These are phyloP conservation scores for Annulohypoxylon stygium DNA, from an alignment of 495 filamentous ascomycete genomes.

Conservation along the genomic window DNA sequence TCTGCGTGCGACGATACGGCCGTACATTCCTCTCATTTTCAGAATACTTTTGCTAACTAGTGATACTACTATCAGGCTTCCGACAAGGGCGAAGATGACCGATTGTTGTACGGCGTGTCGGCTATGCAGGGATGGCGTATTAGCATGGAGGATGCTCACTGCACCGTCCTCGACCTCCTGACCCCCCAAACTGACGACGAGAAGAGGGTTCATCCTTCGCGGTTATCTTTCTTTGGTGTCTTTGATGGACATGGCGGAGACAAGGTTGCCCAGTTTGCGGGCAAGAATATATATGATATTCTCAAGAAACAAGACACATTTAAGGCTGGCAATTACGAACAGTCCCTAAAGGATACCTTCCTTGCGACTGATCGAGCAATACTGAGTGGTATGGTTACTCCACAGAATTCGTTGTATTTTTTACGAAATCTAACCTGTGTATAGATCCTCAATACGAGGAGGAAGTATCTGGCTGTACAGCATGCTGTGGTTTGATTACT, in stretches of 20 bases:
- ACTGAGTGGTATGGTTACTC: conserved; percentile 77
- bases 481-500: conserved; percentile 88
- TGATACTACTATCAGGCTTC: conserved; percentile 72
- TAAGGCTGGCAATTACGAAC: conserved; percentile 89
- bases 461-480: conserved; percentile 97
- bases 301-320: conserved; percentile 94
- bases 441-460: conserved; percentile 96
- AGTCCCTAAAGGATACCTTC: conserved; percentile 97
- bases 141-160: conserved; percentile 98
- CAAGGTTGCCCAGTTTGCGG: conserved; percentile 93
- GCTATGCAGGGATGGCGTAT: conserved; percentile 99
- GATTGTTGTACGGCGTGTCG: conserved; percentile 91
- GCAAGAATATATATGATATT: conserved; percentile 93
- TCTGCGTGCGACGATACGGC: conserved; percentile 33
- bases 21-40: background rate
- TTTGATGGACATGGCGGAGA: conserved; percentile 98
- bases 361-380: conserved; percentile 96
- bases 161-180: conserved; percentile 87
- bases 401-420: conserved; percentile 5
- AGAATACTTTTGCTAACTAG: conserved; percentile 21
- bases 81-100: conserved; percentile 90
- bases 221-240: conserved; percentile 95
- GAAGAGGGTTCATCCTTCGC: conserved; percentile 73
- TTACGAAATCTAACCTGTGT: conserved; percentile 31
- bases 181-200: conserved; percentile 67